Evolutionary conservation across 2,329 filamentous ascomycete species (phyloP).

Genomic region (Cordyceps farinosa): DNA sequence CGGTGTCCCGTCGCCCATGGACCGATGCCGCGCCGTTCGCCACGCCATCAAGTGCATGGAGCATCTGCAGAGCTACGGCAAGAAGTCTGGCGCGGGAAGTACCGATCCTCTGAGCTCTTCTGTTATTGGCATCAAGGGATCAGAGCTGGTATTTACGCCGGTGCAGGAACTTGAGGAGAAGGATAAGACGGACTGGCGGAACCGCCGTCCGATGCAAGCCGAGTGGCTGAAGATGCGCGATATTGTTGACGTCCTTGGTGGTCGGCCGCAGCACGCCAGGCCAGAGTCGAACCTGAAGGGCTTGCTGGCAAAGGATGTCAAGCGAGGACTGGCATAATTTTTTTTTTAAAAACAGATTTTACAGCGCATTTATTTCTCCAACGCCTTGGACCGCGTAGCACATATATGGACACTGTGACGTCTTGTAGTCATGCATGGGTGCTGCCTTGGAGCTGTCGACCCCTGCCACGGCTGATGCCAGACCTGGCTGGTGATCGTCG

Average conservation of each 20-base stretch:
- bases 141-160: constrained; percentile 79
- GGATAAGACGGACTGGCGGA: constrained; percentile 87
- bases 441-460: not conserved
- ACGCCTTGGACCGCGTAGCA: not conserved
- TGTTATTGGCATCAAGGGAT: constrained; percentile 91
- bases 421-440: not conserved
- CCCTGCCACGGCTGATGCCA: not conserved
- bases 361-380: not conserved
- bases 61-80: constrained; percentile 76
- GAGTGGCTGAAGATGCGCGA: constrained; percentile 81
- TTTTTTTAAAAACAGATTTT: not conserved
- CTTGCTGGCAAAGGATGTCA: constrained; percentile 56
- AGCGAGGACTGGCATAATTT: constrained; percentile 45
- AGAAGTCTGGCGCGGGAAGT: constrained; percentile 35
- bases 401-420: not conserved
- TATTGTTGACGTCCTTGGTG: constrained; percentile 80
- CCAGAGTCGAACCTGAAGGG: constrained; percentile 52
- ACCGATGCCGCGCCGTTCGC: constrained; percentile 85
- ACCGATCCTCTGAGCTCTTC: constrained; percentile 66
- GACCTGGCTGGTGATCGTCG: not conserved
- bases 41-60: constrained; percentile 93
- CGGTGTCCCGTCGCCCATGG: constrained; percentile 90
- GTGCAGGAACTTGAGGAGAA: constrained; percentile 77
- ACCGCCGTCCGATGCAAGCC: constrained; percentile 76
- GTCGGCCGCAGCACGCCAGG: constrained; percentile 54